Percentiles rank a stretch among this genome's conserved stretches.
Conservation (phyloP, 2,329 filamentous ascomycete genomes). For the Alternaria sp. region DNA sequence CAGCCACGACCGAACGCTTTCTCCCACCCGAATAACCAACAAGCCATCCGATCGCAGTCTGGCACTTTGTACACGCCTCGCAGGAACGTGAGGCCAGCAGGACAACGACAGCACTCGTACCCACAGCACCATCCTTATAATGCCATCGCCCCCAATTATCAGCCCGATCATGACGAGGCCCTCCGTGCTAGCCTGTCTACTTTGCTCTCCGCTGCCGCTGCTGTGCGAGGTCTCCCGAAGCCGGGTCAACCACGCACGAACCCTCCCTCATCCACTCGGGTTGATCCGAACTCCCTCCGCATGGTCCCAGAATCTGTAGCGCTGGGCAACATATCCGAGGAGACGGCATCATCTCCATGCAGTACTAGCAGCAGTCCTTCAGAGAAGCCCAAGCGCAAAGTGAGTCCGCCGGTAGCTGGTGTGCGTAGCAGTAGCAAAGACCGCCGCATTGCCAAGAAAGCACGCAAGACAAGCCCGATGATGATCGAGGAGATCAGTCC, state of each 20-base stretch:
- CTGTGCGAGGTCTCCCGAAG: slow-evolving; percentile 83
- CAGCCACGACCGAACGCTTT: slow-evolving; percentile 93
- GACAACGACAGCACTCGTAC: slow-evolving; percentile 53
- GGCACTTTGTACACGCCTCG: slow-evolving; percentile 60
- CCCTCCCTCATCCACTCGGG: slow-evolving; percentile 49
- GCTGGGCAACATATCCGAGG: slow-evolving; percentile 54
- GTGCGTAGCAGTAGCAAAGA: slow-evolving; percentile 56
- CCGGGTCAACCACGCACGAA: slow-evolving; percentile 46
- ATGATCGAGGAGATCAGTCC: slow-evolving; percentile 60
- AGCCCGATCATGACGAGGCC: slow-evolving; percentile 91
- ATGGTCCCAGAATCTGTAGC: slow-evolving; percentile 69
- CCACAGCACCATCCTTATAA: slow-evolving; percentile 67
- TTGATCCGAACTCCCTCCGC: slow-evolving; percentile 64
- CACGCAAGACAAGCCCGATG: slow-evolving; percentile 45
- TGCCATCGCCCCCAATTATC: slow-evolving; percentile 77
- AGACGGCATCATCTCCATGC: slow-evolving; percentile 38
- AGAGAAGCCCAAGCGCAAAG: slow-evolving; percentile 58
- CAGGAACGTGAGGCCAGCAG: slow-evolving; percentile 40
- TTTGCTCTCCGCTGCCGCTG: slow-evolving; percentile 91
- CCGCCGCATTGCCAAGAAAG: slow-evolving; percentile 56
- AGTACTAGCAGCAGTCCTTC: slow-evolving; percentile 41
- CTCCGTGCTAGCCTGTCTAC: slow-evolving; percentile 94
- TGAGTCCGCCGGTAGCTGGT: slow-evolving; percentile 39
- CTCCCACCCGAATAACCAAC: slow-evolving; percentile 74
- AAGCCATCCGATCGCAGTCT: slow-evolving; percentile 51